A percentile compares a stretch with the other conserved stretches of the same genome.
These are phyloP conservation scores for Botrytis medusae DNA, from an alignment of 2,329 filamentous ascomycete genomes.

Conservation along the genomic window DNA sequence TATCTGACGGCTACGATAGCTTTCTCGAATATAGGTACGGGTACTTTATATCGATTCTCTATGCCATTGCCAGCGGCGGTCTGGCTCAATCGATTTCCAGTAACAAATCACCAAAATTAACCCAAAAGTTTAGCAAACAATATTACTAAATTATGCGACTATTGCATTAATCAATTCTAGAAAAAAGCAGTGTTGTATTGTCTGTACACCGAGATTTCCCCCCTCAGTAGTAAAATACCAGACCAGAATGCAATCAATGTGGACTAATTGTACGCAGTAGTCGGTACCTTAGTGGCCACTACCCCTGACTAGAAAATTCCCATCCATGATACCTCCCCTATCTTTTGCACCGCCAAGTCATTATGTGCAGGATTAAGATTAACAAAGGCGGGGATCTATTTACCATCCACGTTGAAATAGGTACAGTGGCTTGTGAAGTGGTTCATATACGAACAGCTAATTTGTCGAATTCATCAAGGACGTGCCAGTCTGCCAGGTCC, in stretches of 20 bases:
- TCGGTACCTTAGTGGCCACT: background rate
- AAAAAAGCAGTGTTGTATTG: background rate
- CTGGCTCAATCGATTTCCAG: background rate
- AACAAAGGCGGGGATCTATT: background rate
- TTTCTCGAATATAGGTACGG: background rate
- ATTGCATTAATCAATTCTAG: background rate
- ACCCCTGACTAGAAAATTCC: conserved; percentile 16
- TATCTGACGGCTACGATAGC: background rate
- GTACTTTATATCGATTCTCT: background rate
- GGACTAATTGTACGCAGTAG: background rate
- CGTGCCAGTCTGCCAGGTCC: conserved; percentile 8
- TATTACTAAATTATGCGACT: conserved; percentile 1
- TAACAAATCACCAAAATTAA: background rate
- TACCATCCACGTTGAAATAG: background rate
- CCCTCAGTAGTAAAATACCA: background rate
- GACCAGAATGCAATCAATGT: background rate
- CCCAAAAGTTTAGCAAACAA: background rate
- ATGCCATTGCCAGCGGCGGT: background rate
- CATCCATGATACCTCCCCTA: background rate
- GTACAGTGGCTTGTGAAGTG: conserved; percentile 3
- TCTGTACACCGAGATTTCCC: background rate
- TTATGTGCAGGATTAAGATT: conserved; percentile 17
- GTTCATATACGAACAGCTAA: conserved; percentile 12
- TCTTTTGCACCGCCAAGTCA: conserved; percentile 9
- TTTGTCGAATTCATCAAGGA: background rate